Evolutionary conservation across 2,329 filamentous ascomycete genomes (phyloP).

Genomic region (Talaromyces marneffei): DNA sequence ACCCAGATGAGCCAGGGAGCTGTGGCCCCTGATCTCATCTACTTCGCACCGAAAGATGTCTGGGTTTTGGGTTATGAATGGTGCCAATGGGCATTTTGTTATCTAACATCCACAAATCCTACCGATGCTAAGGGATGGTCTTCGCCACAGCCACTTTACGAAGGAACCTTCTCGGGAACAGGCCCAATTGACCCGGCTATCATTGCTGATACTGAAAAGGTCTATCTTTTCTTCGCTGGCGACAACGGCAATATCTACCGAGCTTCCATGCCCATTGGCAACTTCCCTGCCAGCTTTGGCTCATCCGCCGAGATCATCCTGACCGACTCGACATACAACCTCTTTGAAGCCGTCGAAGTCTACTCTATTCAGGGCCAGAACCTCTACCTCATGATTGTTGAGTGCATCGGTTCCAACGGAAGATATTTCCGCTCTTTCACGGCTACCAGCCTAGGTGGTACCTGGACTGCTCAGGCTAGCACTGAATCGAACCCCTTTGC

Average conservation of each 20-base stretch:
- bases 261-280: constrained; percentile 55
- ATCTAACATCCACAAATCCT: constrained; percentile 55
- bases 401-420: constrained; percentile 52
- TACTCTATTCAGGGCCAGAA: constrained; percentile 53
- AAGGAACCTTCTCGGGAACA: constrained; percentile 49
- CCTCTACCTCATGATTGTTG: constrained; percentile 63
- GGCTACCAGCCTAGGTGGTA: constrained; percentile 50
- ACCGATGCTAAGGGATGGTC: constrained; percentile 55
- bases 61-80: constrained; percentile 65
- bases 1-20: constrained; percentile 44
- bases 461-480: constrained; percentile 55
- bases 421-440: constrained; percentile 65
- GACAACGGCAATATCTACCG: constrained; percentile 65
- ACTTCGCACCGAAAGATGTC: constrained; percentile 54
- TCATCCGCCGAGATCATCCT: constrained; percentile 45
- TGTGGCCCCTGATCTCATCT: constrained; percentile 59
- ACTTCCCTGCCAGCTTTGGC: constrained; percentile 59
- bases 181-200: constrained; percentile 59
- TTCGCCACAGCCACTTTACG: constrained; percentile 49
- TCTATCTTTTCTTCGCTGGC: constrained; percentile 64
- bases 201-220: constrained; percentile 55
- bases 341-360: constrained; percentile 63
- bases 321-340: constrained; percentile 50
- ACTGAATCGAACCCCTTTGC: constrained; percentile 56
- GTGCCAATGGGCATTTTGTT: constrained; percentile 55